Percentiles rank a stretch among this genome's conserved stretches.
Conservation (phyloP, 1,284 basidiomycete species). For the Cryptococcus deneoformans region DNA sequence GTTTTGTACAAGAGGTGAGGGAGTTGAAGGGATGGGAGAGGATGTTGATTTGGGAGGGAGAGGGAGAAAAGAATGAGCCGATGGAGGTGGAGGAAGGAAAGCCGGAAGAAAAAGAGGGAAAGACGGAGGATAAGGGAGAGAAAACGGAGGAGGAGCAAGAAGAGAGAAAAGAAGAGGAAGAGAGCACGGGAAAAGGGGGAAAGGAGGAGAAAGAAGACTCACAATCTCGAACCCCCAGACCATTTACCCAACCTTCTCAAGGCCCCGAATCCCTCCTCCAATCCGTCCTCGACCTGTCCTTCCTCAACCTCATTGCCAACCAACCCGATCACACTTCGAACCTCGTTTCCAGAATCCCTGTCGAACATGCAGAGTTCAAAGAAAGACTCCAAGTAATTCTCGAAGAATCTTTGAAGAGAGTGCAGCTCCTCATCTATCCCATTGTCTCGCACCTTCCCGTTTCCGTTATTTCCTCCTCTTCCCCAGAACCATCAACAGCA, state of each 20-base stretch:
- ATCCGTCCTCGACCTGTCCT: not conserved
- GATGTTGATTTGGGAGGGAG: too few species aligned
- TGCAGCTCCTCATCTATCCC: constrained; percentile 37
- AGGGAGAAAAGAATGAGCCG: too few species aligned
- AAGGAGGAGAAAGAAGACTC: constrained; percentile 10
- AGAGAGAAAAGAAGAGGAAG: constrained; percentile 6
- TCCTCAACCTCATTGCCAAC: not conserved
- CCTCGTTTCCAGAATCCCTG: not conserved
- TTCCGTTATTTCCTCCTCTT: not conserved
- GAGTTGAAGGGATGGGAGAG: too few species aligned
- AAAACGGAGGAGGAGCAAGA: too few species aligned
- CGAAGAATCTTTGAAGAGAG: constrained; percentile 29
- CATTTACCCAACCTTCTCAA: too few species aligned
- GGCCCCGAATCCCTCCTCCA: not conserved
- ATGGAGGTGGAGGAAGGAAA: too few species aligned
- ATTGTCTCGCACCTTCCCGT: constrained; percentile 26
- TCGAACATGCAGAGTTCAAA: not conserved
- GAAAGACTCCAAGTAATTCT: constrained; percentile 20
- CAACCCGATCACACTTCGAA: not conserved
- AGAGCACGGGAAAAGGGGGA: constrained; percentile 28
- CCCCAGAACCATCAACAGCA: not conserved
- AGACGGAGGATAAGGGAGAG: too few species aligned
- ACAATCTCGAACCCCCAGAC: too few species aligned
- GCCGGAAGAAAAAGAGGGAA: too few species aligned
- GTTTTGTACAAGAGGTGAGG: too few species aligned